Evolutionary conservation across 345 rosid species (phyloP).

Genomic region (Streptanthus diversifolius): DNA sequence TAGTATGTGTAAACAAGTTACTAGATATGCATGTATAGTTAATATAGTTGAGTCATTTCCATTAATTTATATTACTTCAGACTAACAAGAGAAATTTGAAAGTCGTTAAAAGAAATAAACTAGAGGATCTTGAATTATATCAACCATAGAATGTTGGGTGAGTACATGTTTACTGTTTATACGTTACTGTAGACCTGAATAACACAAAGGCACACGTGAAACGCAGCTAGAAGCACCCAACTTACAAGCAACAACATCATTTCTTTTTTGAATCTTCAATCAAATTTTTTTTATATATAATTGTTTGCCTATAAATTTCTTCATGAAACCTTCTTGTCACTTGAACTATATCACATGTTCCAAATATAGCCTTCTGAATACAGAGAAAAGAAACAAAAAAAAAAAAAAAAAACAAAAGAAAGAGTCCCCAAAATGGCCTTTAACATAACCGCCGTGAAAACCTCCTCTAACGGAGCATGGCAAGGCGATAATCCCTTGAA

Average conservation of each 20-base stretch:
- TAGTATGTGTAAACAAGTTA: background rate
- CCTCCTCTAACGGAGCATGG: slow-evolving; percentile 83
- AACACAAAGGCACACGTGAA: slow-evolving; percentile 8
- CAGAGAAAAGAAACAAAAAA: background rate
- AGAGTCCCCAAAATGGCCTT: slow-evolving; percentile 35
- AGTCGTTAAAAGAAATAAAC: background rate
- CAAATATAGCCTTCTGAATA: background rate
- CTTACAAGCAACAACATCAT: slow-evolving; percentile 3
- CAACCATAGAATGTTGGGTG: background rate
- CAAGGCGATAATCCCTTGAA: slow-evolving; percentile 87
- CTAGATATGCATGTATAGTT: background rate
- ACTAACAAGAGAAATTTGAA: background rate
- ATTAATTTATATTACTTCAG: background rate
- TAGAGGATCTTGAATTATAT: background rate
- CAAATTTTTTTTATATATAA: background rate
- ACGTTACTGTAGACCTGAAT: background rate
- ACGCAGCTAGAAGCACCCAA: slow-evolving; percentile 12
- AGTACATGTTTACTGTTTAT: background rate
- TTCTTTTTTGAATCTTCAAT: slow-evolving; percentile 7
- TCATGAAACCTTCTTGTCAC: background rate
- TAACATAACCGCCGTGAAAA: slow-evolving; percentile 62
- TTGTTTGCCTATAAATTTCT: slow-evolving; percentile 22
- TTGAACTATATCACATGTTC: slow-evolving; percentile 7
- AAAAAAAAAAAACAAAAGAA: background rate
- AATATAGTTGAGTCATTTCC: background rate